Evolutionary conservation across 169 alveolate genomes (phyloP).

Genomic region (Cryptosporidium sp.): DNA sequence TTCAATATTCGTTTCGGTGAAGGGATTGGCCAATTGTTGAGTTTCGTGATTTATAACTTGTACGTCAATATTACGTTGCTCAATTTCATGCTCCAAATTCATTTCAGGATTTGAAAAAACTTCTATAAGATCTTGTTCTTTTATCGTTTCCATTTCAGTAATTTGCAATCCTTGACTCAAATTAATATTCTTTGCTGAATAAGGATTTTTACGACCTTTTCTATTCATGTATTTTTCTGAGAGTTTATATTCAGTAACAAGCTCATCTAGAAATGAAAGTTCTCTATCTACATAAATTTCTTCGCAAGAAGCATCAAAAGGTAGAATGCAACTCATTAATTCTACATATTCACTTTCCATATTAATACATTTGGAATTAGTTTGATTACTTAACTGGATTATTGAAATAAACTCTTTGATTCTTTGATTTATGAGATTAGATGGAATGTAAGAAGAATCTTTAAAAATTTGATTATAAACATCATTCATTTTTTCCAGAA

Average conservation of each 20-base stretch:
- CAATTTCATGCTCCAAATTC: background rate
- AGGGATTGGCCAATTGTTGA: background rate
- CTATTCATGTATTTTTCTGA: conserved; percentile 2
- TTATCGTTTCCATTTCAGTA: background rate
- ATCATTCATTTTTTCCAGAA: conserved; percentile 33
- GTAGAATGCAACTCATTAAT: conserved; percentile 40
- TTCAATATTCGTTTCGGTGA: background rate
- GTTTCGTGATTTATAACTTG: background rate
- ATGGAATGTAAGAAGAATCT: background rate
- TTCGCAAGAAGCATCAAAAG: conserved; percentile 78
- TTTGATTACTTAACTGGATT: conserved; percentile 38
- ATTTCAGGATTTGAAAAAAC: background rate
- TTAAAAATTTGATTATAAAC: conserved; percentile 21
- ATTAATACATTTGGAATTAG: background rate
- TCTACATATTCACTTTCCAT: conserved; percentile 3
- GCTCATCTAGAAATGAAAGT: conserved; percentile 56
- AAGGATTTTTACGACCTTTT: background rate
- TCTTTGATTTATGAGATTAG: conserved; percentile 44
- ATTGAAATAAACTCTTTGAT: conserved; percentile 49
- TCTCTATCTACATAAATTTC: conserved; percentile 69
- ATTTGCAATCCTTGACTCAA: background rate
- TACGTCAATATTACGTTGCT: background rate
- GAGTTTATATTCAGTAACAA: conserved; percentile 26
- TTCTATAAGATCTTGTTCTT: background rate
- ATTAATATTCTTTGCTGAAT: background rate